Evolutionary conservation across 2,329 filamentous ascomycete species (phyloP).

Genomic region (Penicillium expansum): DNA sequence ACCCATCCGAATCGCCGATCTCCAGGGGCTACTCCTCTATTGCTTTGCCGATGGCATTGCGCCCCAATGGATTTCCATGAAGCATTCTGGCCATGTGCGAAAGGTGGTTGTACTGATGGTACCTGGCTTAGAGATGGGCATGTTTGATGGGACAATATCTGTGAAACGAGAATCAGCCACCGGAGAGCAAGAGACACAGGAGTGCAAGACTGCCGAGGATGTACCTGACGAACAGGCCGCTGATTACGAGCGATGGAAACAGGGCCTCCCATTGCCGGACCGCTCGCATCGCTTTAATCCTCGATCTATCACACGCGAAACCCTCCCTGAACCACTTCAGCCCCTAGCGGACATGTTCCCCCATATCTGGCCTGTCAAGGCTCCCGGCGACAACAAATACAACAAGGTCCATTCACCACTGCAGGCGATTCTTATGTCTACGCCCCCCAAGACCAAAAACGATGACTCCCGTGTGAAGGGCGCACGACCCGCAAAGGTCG

Average conservation of each 20-base stretch:
- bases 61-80: conserved; percentile 63
- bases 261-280: conserved; percentile 36
- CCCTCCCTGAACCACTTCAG: conserved; percentile 53
- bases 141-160: conserved; percentile 67
- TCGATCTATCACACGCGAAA: conserved; percentile 28
- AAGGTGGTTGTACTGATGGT: conserved; percentile 91
- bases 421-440: conserved; percentile 75
- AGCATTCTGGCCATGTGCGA: conserved; percentile 54
- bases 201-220: conserved; percentile 19
- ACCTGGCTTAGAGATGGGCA: conserved; percentile 82
- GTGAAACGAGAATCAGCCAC: conserved; percentile 33
- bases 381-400: conserved; percentile 79
- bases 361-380: conserved; percentile 84
- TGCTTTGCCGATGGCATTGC: conserved; percentile 60
- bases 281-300: conserved; percentile 36
- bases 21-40: conserved; percentile 60
- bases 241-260: conserved; percentile 42
- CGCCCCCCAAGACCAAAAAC: conserved; percentile 66
- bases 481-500: conserved; percentile 61
- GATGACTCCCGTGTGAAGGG: conserved; percentile 51
- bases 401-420: conserved; percentile 83
- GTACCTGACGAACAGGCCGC: conserved; percentile 18
- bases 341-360: conserved; percentile 79
- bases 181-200: conserved; percentile 8
- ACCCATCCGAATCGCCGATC: conserved; percentile 56